phyloP scores from a whole-genome alignment of 768 basidiomycete genomes.

The Crassisporium funariophilum region DNA sequence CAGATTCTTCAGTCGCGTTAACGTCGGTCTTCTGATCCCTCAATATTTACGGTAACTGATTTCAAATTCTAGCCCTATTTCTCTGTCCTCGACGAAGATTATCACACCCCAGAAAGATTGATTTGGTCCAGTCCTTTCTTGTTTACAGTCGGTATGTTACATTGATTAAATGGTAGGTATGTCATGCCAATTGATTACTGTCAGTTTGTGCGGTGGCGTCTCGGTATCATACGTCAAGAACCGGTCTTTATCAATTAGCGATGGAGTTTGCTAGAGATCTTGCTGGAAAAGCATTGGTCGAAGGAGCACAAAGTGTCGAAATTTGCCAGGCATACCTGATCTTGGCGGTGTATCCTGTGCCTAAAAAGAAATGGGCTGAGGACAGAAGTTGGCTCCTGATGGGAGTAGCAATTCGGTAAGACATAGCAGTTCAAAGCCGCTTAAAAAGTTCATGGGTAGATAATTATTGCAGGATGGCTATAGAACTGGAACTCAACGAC shows the following conservation, averaged over 20 bases:
- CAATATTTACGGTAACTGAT: constrained; percentile 28
- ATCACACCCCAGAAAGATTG: constrained; percentile 55
- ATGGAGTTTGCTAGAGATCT: constrained; percentile 65
- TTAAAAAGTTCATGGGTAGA: too few relatives aligned
- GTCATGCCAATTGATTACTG: neutral
- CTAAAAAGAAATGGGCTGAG: constrained; percentile 67
- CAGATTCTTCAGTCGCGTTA: constrained; percentile 57
- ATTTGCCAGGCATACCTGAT: constrained; percentile 78
- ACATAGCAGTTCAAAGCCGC: too few relatives aligned
- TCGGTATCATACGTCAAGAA: constrained; percentile 58
- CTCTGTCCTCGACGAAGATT: constrained; percentile 56
- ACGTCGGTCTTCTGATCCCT: constrained; percentile 37
- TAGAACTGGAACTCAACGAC: constrained; percentile 69
- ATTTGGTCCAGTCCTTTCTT: constrained; percentile 59
- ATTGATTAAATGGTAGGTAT: neutral
- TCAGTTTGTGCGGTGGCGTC: constrained; percentile 72
- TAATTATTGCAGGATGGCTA: constrained; percentile 58
- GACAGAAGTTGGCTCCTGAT: constrained; percentile 74
- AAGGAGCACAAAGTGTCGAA: constrained; percentile 70
- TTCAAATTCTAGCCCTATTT: constrained; percentile 48
- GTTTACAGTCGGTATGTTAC: constrained; percentile 58
- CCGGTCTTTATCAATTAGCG: constrained; percentile 56
- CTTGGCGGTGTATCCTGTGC: constrained; percentile 62
- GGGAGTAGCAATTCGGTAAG: constrained; percentile 68
- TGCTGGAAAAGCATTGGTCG: constrained; percentile 59